Evolutionary conservation across 2,329 filamentous ascomycete genomes (phyloP).

Genomic region (Pleurostoma richardsiae): DNA sequence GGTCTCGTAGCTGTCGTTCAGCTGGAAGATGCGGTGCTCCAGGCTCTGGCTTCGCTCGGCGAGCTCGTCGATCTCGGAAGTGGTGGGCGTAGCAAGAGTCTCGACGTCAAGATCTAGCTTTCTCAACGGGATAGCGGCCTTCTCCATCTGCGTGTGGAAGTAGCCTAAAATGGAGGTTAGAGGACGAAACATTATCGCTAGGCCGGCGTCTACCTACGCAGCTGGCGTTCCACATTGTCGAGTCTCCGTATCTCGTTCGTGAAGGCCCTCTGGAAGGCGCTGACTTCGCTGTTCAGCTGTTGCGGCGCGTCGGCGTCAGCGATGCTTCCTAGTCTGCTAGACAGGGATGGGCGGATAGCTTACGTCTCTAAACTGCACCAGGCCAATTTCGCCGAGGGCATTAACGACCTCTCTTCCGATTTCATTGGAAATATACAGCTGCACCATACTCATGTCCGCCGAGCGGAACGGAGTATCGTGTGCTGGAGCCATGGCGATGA

Average conservation of each 20-base stretch:
- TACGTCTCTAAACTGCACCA: conserved; percentile 97
- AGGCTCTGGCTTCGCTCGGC: conserved; percentile 87
- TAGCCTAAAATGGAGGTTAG: conserved; percentile 55
- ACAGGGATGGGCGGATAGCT: conserved; percentile 25
- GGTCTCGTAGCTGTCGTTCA: conserved; percentile 98
- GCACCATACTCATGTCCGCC: conserved; percentile 99
- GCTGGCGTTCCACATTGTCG: conserved; percentile 96
- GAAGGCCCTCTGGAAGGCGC: conserved; percentile 93
- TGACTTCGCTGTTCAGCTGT: conserved; percentile 87
- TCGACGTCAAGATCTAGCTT: conserved; percentile 89
- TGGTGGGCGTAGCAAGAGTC: conserved; percentile 79
- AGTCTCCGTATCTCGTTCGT: conserved; percentile 96
- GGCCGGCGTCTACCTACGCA: conserved; percentile 59
- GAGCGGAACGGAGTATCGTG: conserved; percentile 98
- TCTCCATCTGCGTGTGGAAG: conserved; percentile 95
- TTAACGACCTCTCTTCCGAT: conserved; percentile 97
- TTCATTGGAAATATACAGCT: conserved; percentile 99
- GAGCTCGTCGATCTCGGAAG: conserved; percentile 93
- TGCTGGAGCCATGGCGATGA: conserved; percentile 53
- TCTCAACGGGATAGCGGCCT: conserved; percentile 77
- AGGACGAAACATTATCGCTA: not conserved
- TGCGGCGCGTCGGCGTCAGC: not conserved
- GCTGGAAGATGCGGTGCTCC: conserved; percentile 82
- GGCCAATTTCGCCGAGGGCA: conserved; percentile 89
- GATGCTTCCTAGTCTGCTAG: not conserved